phyloP scores from a whole-genome alignment of 1,284 basidiomycete genomes.

The Puccinia horiana region DNA sequence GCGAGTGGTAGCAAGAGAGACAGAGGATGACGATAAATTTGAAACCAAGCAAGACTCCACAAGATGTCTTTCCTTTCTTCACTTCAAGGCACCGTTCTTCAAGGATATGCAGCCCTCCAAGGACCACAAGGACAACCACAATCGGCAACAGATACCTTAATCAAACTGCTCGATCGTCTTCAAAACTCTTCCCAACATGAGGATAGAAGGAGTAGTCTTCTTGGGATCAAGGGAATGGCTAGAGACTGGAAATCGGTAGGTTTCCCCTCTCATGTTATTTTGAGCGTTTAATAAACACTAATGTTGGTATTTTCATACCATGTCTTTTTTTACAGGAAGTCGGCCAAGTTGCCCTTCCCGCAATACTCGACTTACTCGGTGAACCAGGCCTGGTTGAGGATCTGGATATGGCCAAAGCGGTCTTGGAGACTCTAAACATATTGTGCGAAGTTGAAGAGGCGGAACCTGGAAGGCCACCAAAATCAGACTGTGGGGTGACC shows the following conservation, averaged over 20 bases:
- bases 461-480: neutral
- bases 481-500: conserved; percentile 53
- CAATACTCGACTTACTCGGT: conserved; percentile 72
- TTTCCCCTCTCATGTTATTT: conserved; percentile 54
- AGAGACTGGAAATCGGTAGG: conserved; percentile 77
- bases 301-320: conserved; percentile 40
- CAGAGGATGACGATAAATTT: neutral
- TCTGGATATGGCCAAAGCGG: conserved; percentile 82
- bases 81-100: conserved; percentile 46
- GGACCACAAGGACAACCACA: conserved; percentile 63
- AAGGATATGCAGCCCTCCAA: conserved; percentile 49
- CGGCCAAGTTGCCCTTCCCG: conserved; percentile 71
- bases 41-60: neutral
- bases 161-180: conserved; percentile 81
- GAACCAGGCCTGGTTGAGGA: conserved; percentile 84
- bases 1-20: neutral
- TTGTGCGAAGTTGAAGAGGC: conserved; percentile 68
- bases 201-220: conserved; percentile 84
- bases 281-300: conserved; percentile 49
- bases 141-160: conserved; percentile 79
- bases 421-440: conserved; percentile 77
- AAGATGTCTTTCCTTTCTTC: conserved; percentile 49
- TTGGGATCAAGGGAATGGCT: conserved; percentile 85
- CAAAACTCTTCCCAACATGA: conserved; percentile 80
- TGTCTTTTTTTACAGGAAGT: conserved; percentile 66